A percentile compares a stretch with the other conserved stretches of the same genome.
Conservation (phyloP, 768 basidiomycete species). For the Tephrocybe sp. region DNA sequence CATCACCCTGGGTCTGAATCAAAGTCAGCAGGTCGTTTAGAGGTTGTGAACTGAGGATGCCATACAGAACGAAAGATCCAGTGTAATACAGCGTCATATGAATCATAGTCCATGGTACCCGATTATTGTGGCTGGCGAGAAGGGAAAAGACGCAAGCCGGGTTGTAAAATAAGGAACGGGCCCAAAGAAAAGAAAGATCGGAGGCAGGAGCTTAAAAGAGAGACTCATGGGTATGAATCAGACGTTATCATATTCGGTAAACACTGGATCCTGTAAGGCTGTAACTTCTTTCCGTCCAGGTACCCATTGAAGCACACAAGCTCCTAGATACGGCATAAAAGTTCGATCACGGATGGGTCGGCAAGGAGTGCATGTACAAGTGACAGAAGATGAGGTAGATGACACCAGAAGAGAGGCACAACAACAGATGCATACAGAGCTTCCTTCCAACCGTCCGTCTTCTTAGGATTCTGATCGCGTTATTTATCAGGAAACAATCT, state of each 20-base stretch:
- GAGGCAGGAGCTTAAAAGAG: conserved; percentile 38
- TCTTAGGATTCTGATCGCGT: conserved; percentile 29
- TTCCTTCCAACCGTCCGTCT: conserved; percentile 24
- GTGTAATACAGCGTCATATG: conserved; percentile 76
- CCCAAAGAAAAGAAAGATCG: conserved; percentile 23
- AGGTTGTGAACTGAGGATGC: conserved; percentile 2
- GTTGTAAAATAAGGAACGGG: conserved; percentile 32
- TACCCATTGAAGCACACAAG: conserved; percentile 21
- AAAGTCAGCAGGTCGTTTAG: conserved; percentile 12
- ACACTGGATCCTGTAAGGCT: conserved; percentile 18
- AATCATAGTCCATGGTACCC: conserved; percentile 68
- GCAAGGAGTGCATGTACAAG: conserved; percentile 23
- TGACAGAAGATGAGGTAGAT: conserved; percentile 19
- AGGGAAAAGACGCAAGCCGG: conserved; percentile 23
- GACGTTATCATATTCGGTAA: conserved; percentile 30
- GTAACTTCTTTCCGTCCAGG: conserved; percentile 22
- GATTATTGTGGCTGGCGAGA: conserved; percentile 31
- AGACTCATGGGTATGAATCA: conserved; percentile 25
- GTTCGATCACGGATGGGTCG: conserved; percentile 28
- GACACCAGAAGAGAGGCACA: conserved; percentile 23
- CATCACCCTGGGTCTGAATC: conserved; percentile 69
- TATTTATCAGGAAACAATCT: conserved; percentile 18
- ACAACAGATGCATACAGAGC: conserved; percentile 14
- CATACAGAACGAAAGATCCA: conserved; percentile 74
- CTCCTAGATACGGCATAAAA: conserved; percentile 27